A percentile compares a stretch with the other conserved stretches of the same genome.
Evolutionary conservation across 768 basidiomycete species (phyloP).

Genomic region (Hebeloma cylindrosporum): DNA sequence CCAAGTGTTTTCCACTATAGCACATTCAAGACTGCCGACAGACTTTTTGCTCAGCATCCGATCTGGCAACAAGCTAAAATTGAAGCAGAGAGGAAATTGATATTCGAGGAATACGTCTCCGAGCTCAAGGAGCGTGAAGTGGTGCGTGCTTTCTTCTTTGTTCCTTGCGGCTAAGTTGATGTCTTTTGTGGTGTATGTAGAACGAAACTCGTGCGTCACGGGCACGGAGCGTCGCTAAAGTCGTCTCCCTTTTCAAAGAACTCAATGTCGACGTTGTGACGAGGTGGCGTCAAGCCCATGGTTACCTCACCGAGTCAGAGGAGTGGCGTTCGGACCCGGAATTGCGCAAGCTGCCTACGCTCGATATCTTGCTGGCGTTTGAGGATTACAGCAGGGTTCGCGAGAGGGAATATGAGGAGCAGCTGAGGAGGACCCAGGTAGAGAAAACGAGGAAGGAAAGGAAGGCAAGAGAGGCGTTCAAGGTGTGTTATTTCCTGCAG

Average conservation of each 20-base stretch:
- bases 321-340: slow-evolving; percentile 79
- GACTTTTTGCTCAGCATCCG: slow-evolving; percentile 80
- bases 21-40: slow-evolving; percentile 87
- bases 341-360: slow-evolving; percentile 78
- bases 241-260: slow-evolving; percentile 81
- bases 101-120: slow-evolving; percentile 90
- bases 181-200: slow-evolving; percentile 36
- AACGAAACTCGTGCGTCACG: slow-evolving; percentile 79
- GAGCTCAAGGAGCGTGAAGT: slow-evolving; percentile 89
- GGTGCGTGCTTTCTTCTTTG: slow-evolving; percentile 48
- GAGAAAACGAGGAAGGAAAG: slow-evolving; percentile 84
- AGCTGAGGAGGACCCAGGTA: slow-evolving; percentile 74
- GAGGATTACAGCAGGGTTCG: slow-evolving; percentile 91
- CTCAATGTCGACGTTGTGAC: slow-evolving; percentile 92
- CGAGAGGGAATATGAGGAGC: slow-evolving; percentile 90
- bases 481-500: slow-evolving; percentile 43
- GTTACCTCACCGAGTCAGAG: slow-evolving; percentile 70
- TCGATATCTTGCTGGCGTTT: slow-evolving; percentile 91
- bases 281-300: slow-evolving; percentile 85
- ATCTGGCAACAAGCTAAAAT: slow-evolving; percentile 89
- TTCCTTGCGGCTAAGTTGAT: slow-evolving; percentile 5
- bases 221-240: slow-evolving; percentile 76
- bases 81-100: slow-evolving; percentile 79
- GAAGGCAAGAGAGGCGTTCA: slow-evolving; percentile 90
- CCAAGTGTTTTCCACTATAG: slow-evolving; percentile 90